Base-by-base conservation (phyloP, 208 protist genomes). In the Novymonas esmeraldas region DNA sequence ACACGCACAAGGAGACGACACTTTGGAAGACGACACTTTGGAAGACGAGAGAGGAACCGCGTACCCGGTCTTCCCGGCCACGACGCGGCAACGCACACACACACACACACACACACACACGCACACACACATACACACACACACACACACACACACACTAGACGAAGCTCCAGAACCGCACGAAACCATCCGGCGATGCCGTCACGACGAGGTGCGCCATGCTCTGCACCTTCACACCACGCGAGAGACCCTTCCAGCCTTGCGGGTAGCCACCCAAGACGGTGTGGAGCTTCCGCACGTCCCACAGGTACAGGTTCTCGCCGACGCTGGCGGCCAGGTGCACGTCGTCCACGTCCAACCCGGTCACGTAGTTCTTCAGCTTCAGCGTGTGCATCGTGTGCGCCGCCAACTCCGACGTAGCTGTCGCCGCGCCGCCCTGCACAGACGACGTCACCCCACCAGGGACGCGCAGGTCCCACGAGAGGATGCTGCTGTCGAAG, bases 291-390 rank as follows among this genome's bases (percentile, higher is more conserved):
- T 90, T 91, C 0, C 90, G 82, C 29, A 93, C 74, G 64, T 95
- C 90, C 85, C 86, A 93, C 62, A 92, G 46, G 69, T 92, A 93
- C 64, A 95, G 64, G 41, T 91, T 93, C 65, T 93, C 83, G 33
- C 90, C 90, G 1, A 92, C 90, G 61, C 79, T 84, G 18, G 85
- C 86, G 0, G 83, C 85, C 31, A 95, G 76, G 66, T 95, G 80
- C 6, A 88, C 49, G 71, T 90, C 83, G 52, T 95, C 81, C 28
- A 93, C 83, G 42, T 82, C 76, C 11, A 95, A 72, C 3, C 90
- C 90, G 9, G 90, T 95, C 29, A 95, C 87, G 64, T 93, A 92
- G 70, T 87, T 87, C 64, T 83, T 86, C 6, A 92, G 73, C 73
- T 87, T 89, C 67, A 95, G 55, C 36, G 86, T 93, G 68, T 93